Evolutionary conservation across 2,329 filamentous ascomycete species (phyloP).

Genomic region (Fusarium napiforme): DNA sequence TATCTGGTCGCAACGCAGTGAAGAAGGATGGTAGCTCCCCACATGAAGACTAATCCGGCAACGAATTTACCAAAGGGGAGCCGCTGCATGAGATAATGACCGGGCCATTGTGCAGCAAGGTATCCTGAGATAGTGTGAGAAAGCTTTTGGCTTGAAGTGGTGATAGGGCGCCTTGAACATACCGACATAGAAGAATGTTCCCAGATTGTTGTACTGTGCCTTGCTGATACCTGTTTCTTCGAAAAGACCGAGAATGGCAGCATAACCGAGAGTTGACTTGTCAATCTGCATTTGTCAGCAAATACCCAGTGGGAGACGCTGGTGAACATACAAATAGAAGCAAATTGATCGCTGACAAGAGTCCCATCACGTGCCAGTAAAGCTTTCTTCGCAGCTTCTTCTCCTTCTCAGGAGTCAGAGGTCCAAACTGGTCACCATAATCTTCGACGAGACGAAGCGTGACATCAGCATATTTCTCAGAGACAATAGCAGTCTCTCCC

Average conservation of each 20-base stretch:
- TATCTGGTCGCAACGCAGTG: conserved; percentile 52
- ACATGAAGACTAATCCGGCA: conserved; percentile 47
- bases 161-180: rapidly evolving
- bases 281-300: neutral
- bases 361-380: conserved; percentile 3
- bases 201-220: conserved; percentile 13
- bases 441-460: conserved; percentile 3
- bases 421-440: neutral
- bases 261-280: conserved; percentile 50
- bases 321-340: neutral
- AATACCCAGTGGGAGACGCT: rapidly evolving
- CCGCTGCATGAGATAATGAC: conserved; percentile 45
- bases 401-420: neutral
- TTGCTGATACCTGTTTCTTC: conserved; percentile 37
- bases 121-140: neutral
- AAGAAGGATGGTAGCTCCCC: conserved; percentile 52
- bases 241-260: conserved; percentile 55
- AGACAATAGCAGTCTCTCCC: conserved; percentile 5
- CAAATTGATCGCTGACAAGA: conserved; percentile 4
- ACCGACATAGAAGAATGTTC: conserved; percentile 19
- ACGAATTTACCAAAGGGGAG: conserved; percentile 53
- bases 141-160: rapidly evolving
- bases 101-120: conserved; percentile 13
- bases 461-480: conserved; percentile 8
- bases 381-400: conserved; percentile 9